Evolutionary conservation across 306 rosid species (phyloP).

Genomic region (Sophora flavescens): DNA sequence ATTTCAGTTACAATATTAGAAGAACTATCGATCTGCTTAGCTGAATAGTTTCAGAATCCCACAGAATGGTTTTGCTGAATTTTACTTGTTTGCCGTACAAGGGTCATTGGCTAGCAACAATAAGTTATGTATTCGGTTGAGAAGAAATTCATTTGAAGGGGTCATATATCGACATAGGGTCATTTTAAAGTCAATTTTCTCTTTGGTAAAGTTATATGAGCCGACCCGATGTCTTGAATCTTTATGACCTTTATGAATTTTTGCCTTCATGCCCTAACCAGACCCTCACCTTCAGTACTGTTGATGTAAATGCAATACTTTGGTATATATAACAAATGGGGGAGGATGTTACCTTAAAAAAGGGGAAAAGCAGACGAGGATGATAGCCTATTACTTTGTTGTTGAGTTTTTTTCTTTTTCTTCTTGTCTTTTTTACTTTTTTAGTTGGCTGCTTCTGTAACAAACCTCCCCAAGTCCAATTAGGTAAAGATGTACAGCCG

Average conservation of each 20-base stretch:
- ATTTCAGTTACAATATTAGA: not conserved
- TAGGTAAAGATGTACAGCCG: not conserved
- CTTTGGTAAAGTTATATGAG: too few relatives aligned
- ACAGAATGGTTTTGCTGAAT: not conserved
- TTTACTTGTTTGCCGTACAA: not conserved
- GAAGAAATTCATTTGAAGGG: too few relatives aligned
- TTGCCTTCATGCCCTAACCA: not conserved
- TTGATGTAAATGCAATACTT: slow-evolving; percentile 1
- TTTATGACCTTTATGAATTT: too few relatives aligned
- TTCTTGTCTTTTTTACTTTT: too few relatives aligned
- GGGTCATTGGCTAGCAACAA: not conserved
- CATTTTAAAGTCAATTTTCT: too few relatives aligned
- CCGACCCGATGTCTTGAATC: too few relatives aligned
- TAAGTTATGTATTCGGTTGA: not conserved
- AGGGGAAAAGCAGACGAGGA: too few relatives aligned
- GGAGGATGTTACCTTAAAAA: too few relatives aligned
- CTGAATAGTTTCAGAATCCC: not conserved
- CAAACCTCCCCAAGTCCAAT: not conserved
- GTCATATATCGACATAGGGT: too few relatives aligned
- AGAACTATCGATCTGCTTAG: not conserved
- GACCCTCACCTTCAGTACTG: not conserved
- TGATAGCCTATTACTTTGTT: not conserved
- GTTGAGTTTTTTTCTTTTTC: not conserved
- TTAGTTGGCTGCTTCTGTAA: not conserved
- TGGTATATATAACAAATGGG: not conserved